Conservation (phyloP, 345 rosid species). For the Hirschfeldia incana region DNA sequence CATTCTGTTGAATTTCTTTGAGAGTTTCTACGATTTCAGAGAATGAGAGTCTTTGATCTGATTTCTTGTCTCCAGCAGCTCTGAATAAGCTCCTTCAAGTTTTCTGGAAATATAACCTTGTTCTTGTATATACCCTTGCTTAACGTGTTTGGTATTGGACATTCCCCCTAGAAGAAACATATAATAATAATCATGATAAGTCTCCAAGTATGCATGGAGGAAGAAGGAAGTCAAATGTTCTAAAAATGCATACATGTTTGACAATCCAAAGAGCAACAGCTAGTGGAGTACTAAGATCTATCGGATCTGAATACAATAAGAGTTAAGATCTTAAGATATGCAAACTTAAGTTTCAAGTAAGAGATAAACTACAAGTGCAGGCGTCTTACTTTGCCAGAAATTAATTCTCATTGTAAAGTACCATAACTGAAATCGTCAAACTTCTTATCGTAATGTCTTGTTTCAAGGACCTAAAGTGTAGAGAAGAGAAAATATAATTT, state of each 20-base stretch:
- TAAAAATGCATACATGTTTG: neutral
- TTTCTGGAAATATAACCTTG: neutral
- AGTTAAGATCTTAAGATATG: neutral
- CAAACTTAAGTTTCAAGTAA: neutral
- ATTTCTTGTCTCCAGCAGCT: neutral
- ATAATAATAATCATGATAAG: neutral
- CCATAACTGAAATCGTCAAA: neutral
- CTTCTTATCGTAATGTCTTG: too few species aligned
- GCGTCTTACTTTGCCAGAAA: neutral
- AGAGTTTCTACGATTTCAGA: neutral
- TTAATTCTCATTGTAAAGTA: neutral
- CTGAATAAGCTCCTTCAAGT: neutral
- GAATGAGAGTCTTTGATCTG: neutral
- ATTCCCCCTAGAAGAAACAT: neutral
- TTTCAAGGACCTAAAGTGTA: too few species aligned
- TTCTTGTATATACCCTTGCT: neutral
- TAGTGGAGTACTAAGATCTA: neutral
- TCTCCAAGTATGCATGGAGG: neutral
- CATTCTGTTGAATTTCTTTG: too few species aligned
- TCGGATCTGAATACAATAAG: neutral
- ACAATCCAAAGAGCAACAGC: neutral
- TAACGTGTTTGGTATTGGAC: neutral
- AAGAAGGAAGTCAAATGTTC: neutral
- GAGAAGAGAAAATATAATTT: too few species aligned
- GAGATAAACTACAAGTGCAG: neutral